phyloP scores from a whole-genome alignment of 75 land plant genomes.

The Adiantum capillusveneris region DNA sequence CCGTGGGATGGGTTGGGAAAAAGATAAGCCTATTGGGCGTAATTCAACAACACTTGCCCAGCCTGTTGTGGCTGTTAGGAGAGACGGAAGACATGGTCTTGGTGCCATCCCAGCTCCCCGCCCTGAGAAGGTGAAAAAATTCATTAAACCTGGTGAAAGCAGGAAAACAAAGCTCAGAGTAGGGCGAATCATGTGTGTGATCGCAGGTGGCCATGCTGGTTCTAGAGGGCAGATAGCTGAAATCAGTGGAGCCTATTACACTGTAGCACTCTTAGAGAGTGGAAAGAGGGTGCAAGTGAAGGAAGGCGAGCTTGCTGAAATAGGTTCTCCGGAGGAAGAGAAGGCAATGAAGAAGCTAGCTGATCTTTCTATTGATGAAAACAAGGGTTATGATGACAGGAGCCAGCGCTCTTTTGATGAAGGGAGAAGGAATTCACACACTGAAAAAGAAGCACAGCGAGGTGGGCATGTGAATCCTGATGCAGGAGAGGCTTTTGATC shows the following conservation, averaged over 20 bases:
- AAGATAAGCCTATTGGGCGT: constrained; percentile 60
- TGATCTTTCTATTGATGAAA: too few relatives aligned
- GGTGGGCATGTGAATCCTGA: neutral
- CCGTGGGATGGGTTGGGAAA: constrained; percentile 75
- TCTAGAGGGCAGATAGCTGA: constrained; percentile 23
- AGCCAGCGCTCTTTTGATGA: neutral
- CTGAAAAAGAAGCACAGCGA: neutral
- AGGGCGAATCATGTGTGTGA: constrained; percentile 27
- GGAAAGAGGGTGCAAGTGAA: constrained; percentile 22
- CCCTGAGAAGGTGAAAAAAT: constrained; percentile 15
- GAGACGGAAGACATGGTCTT: constrained; percentile 42
- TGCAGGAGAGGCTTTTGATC: constrained; percentile 7
- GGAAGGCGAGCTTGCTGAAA: constrained; percentile 37
- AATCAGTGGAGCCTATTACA: neutral
- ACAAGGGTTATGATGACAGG: neutral
- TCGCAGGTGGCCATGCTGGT: constrained; percentile 23
- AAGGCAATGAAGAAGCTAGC: neutral
- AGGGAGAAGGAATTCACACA: neutral
- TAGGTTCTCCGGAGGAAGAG: constrained; percentile 6
- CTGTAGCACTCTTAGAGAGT: constrained; percentile 12
- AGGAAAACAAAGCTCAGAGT: constrained; percentile 17
- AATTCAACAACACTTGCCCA: constrained; percentile 24
- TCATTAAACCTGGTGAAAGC: constrained; percentile 37
- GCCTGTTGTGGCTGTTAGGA: constrained; percentile 32
- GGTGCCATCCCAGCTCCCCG: constrained; percentile 34